Conservation (phyloP, 2,329 filamentous ascomycete genomes). For the Capronia americana region DNA sequence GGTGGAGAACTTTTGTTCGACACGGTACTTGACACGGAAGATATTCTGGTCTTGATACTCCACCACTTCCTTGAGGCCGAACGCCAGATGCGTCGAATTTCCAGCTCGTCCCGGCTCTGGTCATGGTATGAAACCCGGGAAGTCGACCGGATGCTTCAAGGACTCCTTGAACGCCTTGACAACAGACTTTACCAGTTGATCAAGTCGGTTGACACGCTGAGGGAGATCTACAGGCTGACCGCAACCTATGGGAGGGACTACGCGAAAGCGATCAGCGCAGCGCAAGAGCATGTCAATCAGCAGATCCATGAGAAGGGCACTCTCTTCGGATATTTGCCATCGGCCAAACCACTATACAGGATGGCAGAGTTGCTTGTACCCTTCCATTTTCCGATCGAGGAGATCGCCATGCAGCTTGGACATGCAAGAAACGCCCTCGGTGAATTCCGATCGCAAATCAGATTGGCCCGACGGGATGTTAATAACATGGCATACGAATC, state of each 20-base stretch:
- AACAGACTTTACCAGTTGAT: neutral
- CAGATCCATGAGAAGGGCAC: neutral
- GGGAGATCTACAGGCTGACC: neutral
- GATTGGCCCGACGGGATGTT: neutral
- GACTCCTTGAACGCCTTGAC: neutral
- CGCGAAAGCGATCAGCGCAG: neutral
- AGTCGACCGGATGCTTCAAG: neutral
- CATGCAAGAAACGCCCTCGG: neutral
- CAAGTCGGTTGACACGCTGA: neutral
- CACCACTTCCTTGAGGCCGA: neutral
- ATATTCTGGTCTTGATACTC: neutral
- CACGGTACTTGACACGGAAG: neutral
- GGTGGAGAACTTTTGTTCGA: neutral
- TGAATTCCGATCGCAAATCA: neutral
- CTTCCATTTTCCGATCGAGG: neutral
- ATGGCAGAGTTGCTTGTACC: neutral
- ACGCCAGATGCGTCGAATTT: neutral
- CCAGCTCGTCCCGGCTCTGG: neutral
- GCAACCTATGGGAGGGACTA: neutral
- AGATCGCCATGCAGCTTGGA: neutral
- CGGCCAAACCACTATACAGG: neutral
- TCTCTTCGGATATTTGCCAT: neutral
- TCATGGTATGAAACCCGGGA: neutral
- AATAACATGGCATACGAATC: neutral
- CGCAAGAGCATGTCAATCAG: neutral